Conservation (phyloP, 768 basidiomycete genomes). For the Suillus decipiens region DNA sequence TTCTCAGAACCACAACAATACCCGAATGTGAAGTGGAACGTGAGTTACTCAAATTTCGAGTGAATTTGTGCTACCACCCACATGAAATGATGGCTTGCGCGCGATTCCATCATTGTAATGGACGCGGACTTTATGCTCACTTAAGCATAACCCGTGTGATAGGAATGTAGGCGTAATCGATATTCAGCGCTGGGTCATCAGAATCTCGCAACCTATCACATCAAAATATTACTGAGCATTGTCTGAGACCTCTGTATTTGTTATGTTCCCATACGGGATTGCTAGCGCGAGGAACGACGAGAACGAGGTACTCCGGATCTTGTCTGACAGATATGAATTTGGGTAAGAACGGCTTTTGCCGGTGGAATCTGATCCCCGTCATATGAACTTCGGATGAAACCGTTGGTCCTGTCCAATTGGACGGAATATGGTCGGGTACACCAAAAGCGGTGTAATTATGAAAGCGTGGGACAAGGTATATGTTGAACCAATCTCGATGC, state of each 20-base stretch:
- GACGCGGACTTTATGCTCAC: background rate
- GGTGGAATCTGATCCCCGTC: background rate
- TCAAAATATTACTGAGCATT: background rate
- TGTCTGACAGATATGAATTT: background rate
- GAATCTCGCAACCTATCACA: background rate
- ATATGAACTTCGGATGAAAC: background rate
- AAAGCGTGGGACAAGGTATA: background rate
- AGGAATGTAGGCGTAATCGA: background rate
- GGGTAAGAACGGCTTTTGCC: background rate
- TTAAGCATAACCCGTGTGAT: background rate
- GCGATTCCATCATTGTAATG: background rate
- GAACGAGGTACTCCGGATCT: background rate
- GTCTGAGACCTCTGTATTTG: background rate
- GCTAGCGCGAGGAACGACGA: background rate
- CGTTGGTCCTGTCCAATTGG: background rate
- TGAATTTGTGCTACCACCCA: background rate
- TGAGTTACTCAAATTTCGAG: background rate
- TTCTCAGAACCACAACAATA: background rate
- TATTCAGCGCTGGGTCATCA: background rate
- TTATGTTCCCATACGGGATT: background rate
- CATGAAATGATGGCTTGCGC: background rate
- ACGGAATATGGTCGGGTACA: background rate
- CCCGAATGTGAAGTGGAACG: too few relatives aligned
- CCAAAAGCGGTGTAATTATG: constrained; percentile 2
- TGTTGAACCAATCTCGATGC: background rate